Base-by-base conservation (phyloP, 2,329 filamentous ascomycete genomes). In the Diaporthe amygdali region DNA sequence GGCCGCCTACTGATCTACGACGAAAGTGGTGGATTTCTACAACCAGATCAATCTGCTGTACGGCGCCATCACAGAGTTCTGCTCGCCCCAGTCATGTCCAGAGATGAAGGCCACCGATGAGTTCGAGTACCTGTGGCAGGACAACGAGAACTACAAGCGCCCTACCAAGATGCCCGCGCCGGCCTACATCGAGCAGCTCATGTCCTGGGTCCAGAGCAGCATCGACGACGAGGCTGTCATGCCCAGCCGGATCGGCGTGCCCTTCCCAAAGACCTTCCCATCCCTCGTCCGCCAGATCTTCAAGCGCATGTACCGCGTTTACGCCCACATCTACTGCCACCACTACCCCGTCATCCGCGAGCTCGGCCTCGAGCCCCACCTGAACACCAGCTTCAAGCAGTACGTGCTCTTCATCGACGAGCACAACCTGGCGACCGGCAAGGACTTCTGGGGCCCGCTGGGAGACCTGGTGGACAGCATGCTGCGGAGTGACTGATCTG, bases 51-150 rank as follows among this genome's bases (percentile, higher is more conserved):
- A 99, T 84, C 89, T 99, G 44, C 92, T 99, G 72, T 99, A 99
- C 82, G 97, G 97, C 72, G 96, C 96, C 75, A 99, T 99, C 80
- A 99, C 96, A 72, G 96, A 99, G 81, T 99, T 99, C 84, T 99
- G 96, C 87, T 98, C 96, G 32, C 96, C 96, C 39, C 93, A 96
- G 81, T 95, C 95, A 75, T 99, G 96, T 82, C 96, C 96, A 0
- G 96, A 98, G 85, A 99, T 99, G 96, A 99, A 99, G 84, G 96
- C 96, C n/a, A 99, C 96, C 12, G 97, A 99, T 84, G 96, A 99
- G 93, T 99, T 98, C 82, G 96, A 99, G 83, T 99, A 99, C 83
- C 92, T 99, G 75, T 99, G 96, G 96, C 96, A 99, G 85, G 96
- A 99, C 83, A 93, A 88, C 73, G 95, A 97, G 78, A 93, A 94